Percentiles rank a stretch among this genome's conserved stretches.
Evolutionary conservation across 148 eudicot species (phyloP).

Genomic region (Camellia granthamiana): DNA sequence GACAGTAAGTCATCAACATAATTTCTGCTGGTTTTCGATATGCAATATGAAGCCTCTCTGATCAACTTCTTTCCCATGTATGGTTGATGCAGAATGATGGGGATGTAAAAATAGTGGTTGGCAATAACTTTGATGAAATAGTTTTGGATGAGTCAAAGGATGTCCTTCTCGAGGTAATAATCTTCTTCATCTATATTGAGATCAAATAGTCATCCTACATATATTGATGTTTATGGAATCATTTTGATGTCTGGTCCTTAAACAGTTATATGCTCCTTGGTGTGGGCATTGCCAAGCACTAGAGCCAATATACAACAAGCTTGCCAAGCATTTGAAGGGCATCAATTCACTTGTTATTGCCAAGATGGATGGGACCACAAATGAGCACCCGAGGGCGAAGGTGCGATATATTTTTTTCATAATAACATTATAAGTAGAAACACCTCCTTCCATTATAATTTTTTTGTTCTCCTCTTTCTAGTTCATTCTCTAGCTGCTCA

Average conservation of each 20-base stretch:
- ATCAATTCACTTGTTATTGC: slow-evolving; percentile 47
- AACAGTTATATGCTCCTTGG: no score
- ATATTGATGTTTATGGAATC: background rate
- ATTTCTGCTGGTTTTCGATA: background rate
- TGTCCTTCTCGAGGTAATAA: slow-evolving; percentile 58
- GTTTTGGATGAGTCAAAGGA: slow-evolving; percentile 66
- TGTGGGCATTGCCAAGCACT: slow-evolving; percentile 46
- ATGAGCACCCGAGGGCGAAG: slow-evolving; percentile 61
- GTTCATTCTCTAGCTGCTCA: background rate
- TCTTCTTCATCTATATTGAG: background rate
- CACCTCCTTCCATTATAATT: background rate
- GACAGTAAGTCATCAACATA: slow-evolving; percentile 44
- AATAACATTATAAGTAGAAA: no score
- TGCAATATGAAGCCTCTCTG: background rate
- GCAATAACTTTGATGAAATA: slow-evolving; percentile 70
- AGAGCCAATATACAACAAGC: slow-evolving; percentile 49
- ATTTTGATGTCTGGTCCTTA: background rate
- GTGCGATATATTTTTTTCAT: slow-evolving; percentile 18
- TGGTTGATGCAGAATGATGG: slow-evolving; percentile 56
- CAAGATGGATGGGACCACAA: slow-evolving; percentile 65
- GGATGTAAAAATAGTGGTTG: slow-evolving; percentile 81
- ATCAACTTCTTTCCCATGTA: slow-evolving; percentile 12
- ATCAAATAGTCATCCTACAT: no score
- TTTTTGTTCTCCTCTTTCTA: background rate
- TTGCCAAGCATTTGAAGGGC: slow-evolving; percentile 40